phyloP scores from a whole-genome alignment of 2,329 filamentous ascomycete genomes.

The Drechslerella stenobrocha region DNA sequence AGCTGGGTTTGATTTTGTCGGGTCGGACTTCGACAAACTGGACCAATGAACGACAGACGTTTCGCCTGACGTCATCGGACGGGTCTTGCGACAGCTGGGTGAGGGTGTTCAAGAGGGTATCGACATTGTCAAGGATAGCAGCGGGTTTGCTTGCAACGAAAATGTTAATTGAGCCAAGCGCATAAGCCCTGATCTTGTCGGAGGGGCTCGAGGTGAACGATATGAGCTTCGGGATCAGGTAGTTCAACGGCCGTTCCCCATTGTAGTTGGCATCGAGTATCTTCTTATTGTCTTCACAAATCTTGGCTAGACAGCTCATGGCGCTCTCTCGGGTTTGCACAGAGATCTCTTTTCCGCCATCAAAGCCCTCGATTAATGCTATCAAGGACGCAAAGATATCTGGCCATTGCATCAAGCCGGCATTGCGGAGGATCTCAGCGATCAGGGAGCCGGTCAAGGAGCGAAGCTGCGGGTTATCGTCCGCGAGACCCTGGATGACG shows the following conservation, averaged over 20 bases:
- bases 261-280: constrained; percentile 84
- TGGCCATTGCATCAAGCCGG: constrained; percentile 87
- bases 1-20: constrained; percentile 85
- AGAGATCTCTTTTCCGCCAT: constrained; percentile 63
- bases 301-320: constrained; percentile 89
- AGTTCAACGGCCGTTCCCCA: constrained; percentile 81
- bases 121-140: constrained; percentile 77
- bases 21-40: constrained; percentile 87
- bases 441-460: constrained; percentile 90
- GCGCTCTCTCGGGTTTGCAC: constrained; percentile 82
- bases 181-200: constrained; percentile 75
- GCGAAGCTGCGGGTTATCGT: constrained; percentile 78
- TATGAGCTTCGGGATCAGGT: constrained; percentile 87
- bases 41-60: constrained; percentile 91
- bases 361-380: constrained; percentile 63
- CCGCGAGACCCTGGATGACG: constrained; percentile 76
- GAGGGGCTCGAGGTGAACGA: constrained; percentile 77
- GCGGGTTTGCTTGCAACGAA: constrained; percentile 85
- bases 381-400: constrained; percentile 83
- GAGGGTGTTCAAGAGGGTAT: constrained; percentile 77
- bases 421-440: constrained; percentile 82
- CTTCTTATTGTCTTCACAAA: constrained; percentile 93
- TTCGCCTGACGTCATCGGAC: constrained; percentile 79
- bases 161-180: constrained; percentile 83
- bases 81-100: constrained; percentile 78